Conservation (phyloP, 352 stramenopile genomes). For the Phytophthora sp. region DNA sequence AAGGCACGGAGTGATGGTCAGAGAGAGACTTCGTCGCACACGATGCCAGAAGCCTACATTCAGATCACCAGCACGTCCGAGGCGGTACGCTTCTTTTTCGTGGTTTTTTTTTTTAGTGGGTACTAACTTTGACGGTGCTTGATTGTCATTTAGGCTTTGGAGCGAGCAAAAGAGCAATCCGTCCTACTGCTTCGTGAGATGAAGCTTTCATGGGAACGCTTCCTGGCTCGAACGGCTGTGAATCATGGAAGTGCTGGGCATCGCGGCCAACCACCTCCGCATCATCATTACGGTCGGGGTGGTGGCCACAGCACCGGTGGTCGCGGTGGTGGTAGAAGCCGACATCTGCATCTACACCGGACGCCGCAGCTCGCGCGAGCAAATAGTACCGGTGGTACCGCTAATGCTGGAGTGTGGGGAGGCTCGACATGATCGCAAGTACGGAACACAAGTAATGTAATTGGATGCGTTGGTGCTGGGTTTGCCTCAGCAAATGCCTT, state of each 20-base stretch:
- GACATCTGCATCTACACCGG: slow-evolving; percentile 37
- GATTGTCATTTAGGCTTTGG: slow-evolving; percentile 30
- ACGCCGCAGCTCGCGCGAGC: slow-evolving; percentile 13
- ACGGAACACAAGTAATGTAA: neutral
- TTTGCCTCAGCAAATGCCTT: neutral
- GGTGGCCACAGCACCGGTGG: neutral
- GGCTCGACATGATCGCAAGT: slow-evolving; percentile 6
- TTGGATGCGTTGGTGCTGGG: neutral
- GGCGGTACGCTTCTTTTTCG: slow-evolving; percentile 32
- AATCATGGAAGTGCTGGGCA: slow-evolving; percentile 11
- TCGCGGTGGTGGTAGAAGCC: slow-evolving; percentile 19
- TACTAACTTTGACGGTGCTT: neutral
- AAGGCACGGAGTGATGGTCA: slow-evolving; percentile 18
- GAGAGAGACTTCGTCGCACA: slow-evolving; percentile 8
- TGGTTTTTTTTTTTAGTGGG: neutral
- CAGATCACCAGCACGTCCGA: slow-evolving; percentile 62
- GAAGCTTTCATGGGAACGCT: slow-evolving; percentile 67
- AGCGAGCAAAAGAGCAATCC: slow-evolving; percentile 55
- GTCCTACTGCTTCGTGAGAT: slow-evolving; percentile 53
- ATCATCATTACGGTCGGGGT: slow-evolving; percentile 21
- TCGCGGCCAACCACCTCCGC: slow-evolving; percentile 18
- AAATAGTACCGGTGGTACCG: slow-evolving; percentile 7
- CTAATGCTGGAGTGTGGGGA: slow-evolving; percentile 6
- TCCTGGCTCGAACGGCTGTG: slow-evolving; percentile 14
- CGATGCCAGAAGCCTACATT: slow-evolving; percentile 46